Base-by-base conservation (phyloP, 2,329 filamentous ascomycete species). In the Ustilaginoidea virens region DNA sequence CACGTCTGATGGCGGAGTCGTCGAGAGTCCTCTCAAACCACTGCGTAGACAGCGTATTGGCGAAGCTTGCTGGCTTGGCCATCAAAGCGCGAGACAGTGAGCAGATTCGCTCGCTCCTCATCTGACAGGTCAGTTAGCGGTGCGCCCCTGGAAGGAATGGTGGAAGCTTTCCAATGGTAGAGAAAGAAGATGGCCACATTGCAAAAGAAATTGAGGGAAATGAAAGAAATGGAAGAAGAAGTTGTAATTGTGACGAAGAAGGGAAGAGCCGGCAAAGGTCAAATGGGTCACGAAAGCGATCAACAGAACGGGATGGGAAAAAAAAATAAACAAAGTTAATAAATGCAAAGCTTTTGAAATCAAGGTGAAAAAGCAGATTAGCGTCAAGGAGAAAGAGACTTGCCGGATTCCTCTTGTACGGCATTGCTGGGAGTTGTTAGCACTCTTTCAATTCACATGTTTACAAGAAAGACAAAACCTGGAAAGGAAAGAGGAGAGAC, bases 11-110 rank as follows among this genome's bases (percentile, higher is more conserved):
- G 8, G 78, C 78, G 32, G 63, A 70, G 57, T 90, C 81, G 42
- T 90, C 81, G 20, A 92, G 64, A 1, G 76, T 75, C 24, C 81
- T 63, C 55, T 87, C 80, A 45, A 83, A 30, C 49, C 48, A 53
- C 28, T 53, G 48, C 24, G 39, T 39, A 8, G 41, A 28, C 26
- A 51, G 45, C 9, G 48, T 53, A 20, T 49, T 45, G 17, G 45
- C 41, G 28, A 53, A 31, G 17, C 19, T 28, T 10, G 48, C 46
- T 6, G 47, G 48, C 35, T 58, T 58, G 24, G 55, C 48, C 25
- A 57, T 40, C 5, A 63, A 51, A 37, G 65, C 56, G 22, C 64
- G 60, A 25, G 31, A 29, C 14, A 39, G 19, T 15, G 26, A 30
- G 28, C 28, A 37, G 23, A 39, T 34, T 28, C 36, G 13, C 31